Percentiles rank a stretch among this genome's conserved stretches.
These are phyloP conservation scores for Nepenthes alata DNA, from an alignment of 179 eudicot species.

Conservation along the genomic window DNA sequence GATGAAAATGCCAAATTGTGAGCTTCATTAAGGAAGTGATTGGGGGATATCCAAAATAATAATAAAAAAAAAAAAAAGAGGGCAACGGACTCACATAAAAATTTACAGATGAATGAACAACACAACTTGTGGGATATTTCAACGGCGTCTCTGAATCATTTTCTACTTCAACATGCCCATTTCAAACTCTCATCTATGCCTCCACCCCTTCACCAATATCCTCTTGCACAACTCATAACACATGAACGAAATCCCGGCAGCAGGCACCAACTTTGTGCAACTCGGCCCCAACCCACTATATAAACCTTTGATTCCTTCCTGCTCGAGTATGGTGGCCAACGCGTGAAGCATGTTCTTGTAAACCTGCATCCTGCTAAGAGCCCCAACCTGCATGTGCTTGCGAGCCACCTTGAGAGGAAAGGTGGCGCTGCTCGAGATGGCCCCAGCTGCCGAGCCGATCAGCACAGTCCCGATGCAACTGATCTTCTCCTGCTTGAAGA, in stretches of 20 bases:
- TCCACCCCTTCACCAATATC: conserved; percentile 59
- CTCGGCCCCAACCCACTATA: conserved; percentile 82
- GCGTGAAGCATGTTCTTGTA: conserved; percentile 75
- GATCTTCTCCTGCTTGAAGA: conserved; percentile 45
- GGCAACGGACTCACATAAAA: too few relatives aligned
- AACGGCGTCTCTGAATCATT: neutral
- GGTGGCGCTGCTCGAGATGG: conserved; percentile 68
- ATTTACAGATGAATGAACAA: too few relatives aligned
- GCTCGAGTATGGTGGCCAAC: conserved; percentile 47
- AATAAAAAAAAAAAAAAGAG: too few relatives aligned
- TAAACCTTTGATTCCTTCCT: conserved; percentile 56
- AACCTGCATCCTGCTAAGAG: conserved; percentile 51
- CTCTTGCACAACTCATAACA: conserved; percentile 88
- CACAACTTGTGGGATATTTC: neutral
- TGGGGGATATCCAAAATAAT: too few relatives aligned
- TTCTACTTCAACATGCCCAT: neutral
- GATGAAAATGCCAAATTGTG: too few relatives aligned
- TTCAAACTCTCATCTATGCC: conserved; percentile 17
- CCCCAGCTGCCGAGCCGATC: conserved; percentile 84
- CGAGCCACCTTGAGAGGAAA: conserved; percentile 86
- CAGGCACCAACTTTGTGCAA: conserved; percentile 71
- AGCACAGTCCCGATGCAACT: conserved; percentile 62
- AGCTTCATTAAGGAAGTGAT: too few relatives aligned
- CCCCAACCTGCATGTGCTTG: conserved; percentile 88
- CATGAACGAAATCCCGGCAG: conserved; percentile 92